Percentiles rank a stretch among this genome's conserved stretches.
Evolutionary conservation across 2,329 filamentous ascomycete genomes (phyloP).

Genomic region (Pseudogymnoascus sp.): DNA sequence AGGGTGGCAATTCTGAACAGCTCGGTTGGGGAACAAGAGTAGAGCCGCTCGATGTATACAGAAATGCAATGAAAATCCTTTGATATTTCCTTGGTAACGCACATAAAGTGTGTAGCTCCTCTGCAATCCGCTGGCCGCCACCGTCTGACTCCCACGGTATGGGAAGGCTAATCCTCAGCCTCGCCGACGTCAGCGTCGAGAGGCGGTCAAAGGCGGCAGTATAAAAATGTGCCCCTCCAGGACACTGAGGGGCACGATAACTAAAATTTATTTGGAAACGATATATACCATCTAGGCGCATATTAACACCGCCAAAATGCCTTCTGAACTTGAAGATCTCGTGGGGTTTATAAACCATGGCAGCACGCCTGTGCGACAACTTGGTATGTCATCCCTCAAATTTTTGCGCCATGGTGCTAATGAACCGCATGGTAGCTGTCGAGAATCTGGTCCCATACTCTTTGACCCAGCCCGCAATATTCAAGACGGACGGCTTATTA

Average conservation of each 20-base stretch:
- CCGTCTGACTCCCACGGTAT: slow-evolving; percentile 1
- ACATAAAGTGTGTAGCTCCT: not conserved
- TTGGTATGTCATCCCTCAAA: slow-evolving; percentile 45
- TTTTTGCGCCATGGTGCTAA: slow-evolving; percentile 18
- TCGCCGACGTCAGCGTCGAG: slow-evolving; percentile 1
- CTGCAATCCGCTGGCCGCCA: not conserved
- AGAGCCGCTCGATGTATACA: not conserved
- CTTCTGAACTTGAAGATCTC: slow-evolving; percentile 75
- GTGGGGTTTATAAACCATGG: slow-evolving; percentile 90
- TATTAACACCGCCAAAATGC: slow-evolving; percentile 44
- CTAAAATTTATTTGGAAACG: not conserved
- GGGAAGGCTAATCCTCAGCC: not conserved
- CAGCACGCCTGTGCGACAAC: slow-evolving; percentile 81
- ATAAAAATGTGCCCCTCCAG: slow-evolving; percentile 7
- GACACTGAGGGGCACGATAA: not conserved
- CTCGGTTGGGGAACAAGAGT: not conserved
- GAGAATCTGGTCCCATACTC: slow-evolving; percentile 85
- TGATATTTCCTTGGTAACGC: not conserved
- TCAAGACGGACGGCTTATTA: slow-evolving; percentile 71
- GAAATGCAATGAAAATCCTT: not conserved
- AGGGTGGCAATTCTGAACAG: not conserved
- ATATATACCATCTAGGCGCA: not conserved
- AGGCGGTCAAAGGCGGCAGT: slow-evolving; percentile 1
- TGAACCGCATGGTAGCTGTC: slow-evolving; percentile 47
- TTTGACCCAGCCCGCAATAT: slow-evolving; percentile 64